Conservation (phyloP, 2,329 filamentous ascomycete species). For the Pezicula neosporulosa region DNA sequence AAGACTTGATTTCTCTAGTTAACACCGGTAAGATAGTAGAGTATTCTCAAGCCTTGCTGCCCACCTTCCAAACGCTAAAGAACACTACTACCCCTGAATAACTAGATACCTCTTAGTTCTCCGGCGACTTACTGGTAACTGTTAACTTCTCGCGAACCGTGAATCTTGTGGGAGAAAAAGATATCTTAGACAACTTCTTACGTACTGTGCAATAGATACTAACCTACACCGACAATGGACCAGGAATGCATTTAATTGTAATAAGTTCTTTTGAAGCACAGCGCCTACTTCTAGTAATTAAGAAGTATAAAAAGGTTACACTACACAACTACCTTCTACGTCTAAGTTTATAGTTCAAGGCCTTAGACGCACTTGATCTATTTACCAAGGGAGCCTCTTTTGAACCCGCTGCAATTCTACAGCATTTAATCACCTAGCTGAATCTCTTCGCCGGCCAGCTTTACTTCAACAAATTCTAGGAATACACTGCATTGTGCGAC, state of each 20-base stretch:
- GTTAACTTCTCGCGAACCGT: conserved; percentile 47
- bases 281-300: conserved; percentile 37
- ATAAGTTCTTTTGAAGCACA: conserved; percentile 57
- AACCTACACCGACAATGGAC: conserved; percentile 21
- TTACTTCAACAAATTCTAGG: conserved; percentile 49
- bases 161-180: conserved; percentile 2
- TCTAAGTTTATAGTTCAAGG: conserved; percentile 28
- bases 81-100: conserved; percentile 24
- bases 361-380: conserved; percentile 43
- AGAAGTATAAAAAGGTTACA: conserved; percentile 26
- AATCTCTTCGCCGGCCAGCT: conserved; percentile 66
- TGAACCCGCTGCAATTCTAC: conserved; percentile 13
- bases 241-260: conserved; percentile 37
- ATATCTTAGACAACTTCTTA: conserved; percentile 41
- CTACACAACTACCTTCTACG: conserved; percentile 50
- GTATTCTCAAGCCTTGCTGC: conserved; percentile 31
- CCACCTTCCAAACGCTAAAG: conserved; percentile 42
- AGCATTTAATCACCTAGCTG: conserved; percentile 37
- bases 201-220: conserved; percentile 52
- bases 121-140: conserved; percentile 39
- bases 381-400: conserved; percentile 32
- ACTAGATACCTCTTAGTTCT: conserved; percentile 32
- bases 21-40: conserved; percentile 28
- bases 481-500: conserved; percentile 50
- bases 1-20: conserved; percentile 38